phyloP scores from a whole-genome alignment of 805 yeast species.

The Starmerella etchellsii region DNA sequence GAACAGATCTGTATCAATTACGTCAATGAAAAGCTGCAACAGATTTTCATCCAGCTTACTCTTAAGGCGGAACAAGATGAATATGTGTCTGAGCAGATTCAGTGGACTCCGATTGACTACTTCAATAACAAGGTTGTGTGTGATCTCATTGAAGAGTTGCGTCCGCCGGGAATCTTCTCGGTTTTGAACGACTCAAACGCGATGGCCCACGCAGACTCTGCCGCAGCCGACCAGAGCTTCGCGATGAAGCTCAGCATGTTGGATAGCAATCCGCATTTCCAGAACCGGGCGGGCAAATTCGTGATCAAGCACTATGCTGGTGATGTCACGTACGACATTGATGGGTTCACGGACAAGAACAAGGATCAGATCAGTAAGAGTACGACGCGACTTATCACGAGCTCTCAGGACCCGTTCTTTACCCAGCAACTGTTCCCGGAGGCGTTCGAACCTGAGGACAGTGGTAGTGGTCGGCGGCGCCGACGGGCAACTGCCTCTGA shows the following conservation, averaged over 20 bases:
- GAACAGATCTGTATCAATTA: conserved; percentile 93
- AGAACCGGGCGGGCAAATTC: conserved; percentile 74
- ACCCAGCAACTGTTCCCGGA: conserved; percentile 45
- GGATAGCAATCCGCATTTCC: conserved; percentile 72
- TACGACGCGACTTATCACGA: conserved; percentile 60
- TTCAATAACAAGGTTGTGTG: conserved; percentile 94
- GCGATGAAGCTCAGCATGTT: conserved; percentile 83
- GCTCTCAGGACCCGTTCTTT: conserved; percentile 57
- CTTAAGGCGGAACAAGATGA: conserved; percentile 96
- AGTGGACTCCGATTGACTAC: conserved; percentile 95
- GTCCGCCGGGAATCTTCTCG: conserved; percentile 95
- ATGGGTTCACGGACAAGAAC: conserved; percentile 89
- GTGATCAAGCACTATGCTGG: conserved; percentile 96
- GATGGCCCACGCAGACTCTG: conserved; percentile 95
- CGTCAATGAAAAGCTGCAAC: conserved; percentile 91
- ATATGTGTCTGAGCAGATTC: conserved; percentile 83
- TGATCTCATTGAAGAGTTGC: conserved; percentile 81
- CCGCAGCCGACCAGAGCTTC: conserved; percentile 93
- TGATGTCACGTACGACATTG: conserved; percentile 85
- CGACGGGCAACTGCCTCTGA: conserved; percentile 96
- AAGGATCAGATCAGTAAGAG: conserved; percentile 89
- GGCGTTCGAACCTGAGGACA: conserved; percentile 45
- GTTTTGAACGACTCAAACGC: conserved; percentile 95
- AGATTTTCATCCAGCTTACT: conserved; percentile 89
- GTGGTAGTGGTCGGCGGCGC: conserved; percentile 36